These are phyloP conservation scores for Phytophthora sp. DNA, from an alignment of 352 stramenopile species.

Conservation along the genomic window DNA sequence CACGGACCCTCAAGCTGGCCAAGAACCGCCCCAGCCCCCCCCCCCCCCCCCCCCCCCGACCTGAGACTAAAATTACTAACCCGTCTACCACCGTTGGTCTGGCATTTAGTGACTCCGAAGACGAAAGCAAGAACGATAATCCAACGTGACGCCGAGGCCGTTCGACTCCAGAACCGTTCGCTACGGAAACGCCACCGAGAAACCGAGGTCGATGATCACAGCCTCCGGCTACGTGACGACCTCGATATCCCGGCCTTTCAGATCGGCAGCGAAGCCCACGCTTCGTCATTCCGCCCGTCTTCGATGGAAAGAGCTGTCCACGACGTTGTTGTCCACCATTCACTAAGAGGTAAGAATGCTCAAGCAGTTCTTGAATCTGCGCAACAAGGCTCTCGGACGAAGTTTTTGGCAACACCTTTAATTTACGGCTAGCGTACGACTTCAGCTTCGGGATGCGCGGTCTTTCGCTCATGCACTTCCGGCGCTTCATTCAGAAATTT, in stretches of 20 bases:
- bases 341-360: conserved; percentile 9
- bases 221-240: neutral
- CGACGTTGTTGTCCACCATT: neutral
- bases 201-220: neutral
- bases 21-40: too few relatives aligned
- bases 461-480: conserved; percentile 10
- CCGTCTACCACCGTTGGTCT: neutral
- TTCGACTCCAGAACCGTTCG: neutral
- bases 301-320: neutral
- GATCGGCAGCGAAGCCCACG: neutral
- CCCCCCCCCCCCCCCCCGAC: too few relatives aligned
- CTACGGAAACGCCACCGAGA: neutral
- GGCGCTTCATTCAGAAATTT: neutral
- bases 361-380: conserved; percentile 15
- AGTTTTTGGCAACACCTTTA: conserved; percentile 9
- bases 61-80: too few relatives aligned
- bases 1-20: neutral
- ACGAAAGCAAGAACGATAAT: neutral
- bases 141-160: neutral
- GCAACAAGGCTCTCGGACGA: neutral
- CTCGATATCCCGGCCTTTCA: neutral
- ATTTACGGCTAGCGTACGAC: conserved; percentile 8
- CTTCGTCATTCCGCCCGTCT: conserved; percentile 2
- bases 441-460: conserved; percentile 10
- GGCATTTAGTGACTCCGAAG: conserved; percentile 6